These are phyloP conservation scores for Stachybotrys elegans DNA, from an alignment of 2,329 filamentous ascomycete genomes.

Conservation along the genomic window DNA sequence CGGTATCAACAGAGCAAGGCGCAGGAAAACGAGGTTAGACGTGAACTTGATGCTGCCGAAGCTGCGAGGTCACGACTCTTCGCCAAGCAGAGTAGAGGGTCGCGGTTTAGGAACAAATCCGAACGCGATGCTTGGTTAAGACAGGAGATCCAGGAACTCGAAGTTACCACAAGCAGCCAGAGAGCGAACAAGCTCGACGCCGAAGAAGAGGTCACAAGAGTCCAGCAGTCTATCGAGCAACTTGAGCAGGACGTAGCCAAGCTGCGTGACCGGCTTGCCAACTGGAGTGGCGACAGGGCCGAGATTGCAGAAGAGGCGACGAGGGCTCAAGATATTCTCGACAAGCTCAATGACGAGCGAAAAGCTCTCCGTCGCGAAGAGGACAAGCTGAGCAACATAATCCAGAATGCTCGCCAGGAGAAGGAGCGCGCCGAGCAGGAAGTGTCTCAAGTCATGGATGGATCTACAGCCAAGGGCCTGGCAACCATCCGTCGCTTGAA, in stretches of 20 bases:
- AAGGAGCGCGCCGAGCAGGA: conserved; percentile 71
- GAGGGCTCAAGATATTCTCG: conserved; percentile 70
- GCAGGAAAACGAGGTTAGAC: conserved; percentile 65
- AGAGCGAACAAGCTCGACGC: conserved; percentile 82
- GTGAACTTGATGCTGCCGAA: conserved; percentile 71
- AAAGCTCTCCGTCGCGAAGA: conserved; percentile 87
- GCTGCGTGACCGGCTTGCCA: conserved; percentile 69
- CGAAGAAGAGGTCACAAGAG: conserved; percentile 70
- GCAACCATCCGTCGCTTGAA: conserved; percentile 83
- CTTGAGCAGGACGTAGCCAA: conserved; percentile 69
- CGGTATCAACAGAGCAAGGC: conserved; percentile 68
- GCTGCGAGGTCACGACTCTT: conserved; percentile 73
- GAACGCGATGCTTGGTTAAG: conserved; percentile 83
- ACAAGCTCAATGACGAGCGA: conserved; percentile 78
- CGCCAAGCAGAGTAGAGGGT: conserved; percentile 85
- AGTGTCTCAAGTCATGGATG: conserved; percentile 82
- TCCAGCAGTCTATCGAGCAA: conserved; percentile 65
- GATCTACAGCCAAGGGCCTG: conserved; percentile 78
- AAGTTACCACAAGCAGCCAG: conserved; percentile 69
- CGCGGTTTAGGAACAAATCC: conserved; percentile 80
- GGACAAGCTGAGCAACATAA: conserved; percentile 75
- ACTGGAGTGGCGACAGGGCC: conserved; percentile 70
- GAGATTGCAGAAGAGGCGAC: conserved; percentile 69
- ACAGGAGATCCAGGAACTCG: conserved; percentile 75
- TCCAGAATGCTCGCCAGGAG: conserved; percentile 71